Evolutionary conservation across 1,284 basidiomycete species (phyloP).

Genomic region (Golubevia pallescens): DNA sequence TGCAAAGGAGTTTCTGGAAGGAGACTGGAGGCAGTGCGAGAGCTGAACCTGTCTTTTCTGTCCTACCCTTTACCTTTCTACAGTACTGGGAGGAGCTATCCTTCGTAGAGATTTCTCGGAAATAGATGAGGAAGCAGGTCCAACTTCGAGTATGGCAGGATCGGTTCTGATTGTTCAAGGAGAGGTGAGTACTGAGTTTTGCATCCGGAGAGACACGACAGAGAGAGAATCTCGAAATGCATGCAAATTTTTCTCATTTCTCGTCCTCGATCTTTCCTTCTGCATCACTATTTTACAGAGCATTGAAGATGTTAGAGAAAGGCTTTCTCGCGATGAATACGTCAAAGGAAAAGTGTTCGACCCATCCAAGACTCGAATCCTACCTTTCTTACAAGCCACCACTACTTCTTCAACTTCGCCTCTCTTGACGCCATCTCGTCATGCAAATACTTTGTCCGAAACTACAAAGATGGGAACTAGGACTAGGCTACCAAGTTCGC

Average conservation of each 20-base stretch:
- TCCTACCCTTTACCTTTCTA: background rate
- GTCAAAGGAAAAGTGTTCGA: conserved; percentile 33
- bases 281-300: conserved; percentile 9
- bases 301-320: conserved; percentile 26
- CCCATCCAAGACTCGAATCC: conserved; percentile 26
- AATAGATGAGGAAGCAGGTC: conserved; percentile 28
- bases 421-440: no score
- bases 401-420: no score
- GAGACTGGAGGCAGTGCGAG: background rate
- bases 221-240: no score
- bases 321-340: conserved; percentile 39
- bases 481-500: no score
- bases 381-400: conserved; percentile 32
- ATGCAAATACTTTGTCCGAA: no score
- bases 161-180: conserved; percentile 34
- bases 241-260: no score
- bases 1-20: no score
- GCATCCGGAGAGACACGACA: no score
- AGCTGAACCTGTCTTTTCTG: background rate
- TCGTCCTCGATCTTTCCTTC: no score
- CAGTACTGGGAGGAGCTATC: conserved; percentile 36
- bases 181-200: conserved; percentile 12
- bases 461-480: no score
- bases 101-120: conserved; percentile 31
- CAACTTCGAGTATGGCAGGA: conserved; percentile 25